These are phyloP conservation scores for Cercospora sp. DNA, from an alignment of 2,329 filamentous ascomycete species.

Conservation along the genomic window DNA sequence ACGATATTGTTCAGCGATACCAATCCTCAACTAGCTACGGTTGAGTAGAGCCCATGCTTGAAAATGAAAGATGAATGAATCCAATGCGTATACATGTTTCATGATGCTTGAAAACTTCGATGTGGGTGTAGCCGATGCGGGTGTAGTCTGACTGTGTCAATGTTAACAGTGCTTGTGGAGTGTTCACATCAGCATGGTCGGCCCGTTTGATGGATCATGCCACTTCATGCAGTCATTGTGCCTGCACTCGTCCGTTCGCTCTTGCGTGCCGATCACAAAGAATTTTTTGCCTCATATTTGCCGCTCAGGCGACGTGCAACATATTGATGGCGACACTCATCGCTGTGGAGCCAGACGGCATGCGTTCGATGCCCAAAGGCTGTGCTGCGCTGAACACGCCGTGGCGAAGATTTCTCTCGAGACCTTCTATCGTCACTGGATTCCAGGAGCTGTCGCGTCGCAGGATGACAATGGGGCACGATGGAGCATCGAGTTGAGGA, in stretches of 20 bases:
- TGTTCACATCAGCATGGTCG: neutral
- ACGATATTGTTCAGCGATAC: conserved; percentile 5
- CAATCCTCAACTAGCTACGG: conserved; percentile 14
- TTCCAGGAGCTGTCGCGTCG: neutral
- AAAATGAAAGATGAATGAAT: neutral
- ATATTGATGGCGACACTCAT: neutral
- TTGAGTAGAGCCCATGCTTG: conserved; percentile 3
- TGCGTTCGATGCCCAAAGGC: neutral
- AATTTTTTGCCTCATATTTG: neutral
- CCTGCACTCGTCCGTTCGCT: neutral
- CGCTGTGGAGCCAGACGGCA: neutral
- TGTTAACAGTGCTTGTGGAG: neutral
- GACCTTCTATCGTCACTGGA: neutral
- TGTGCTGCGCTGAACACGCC: neutral
- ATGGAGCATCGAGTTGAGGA: neutral
- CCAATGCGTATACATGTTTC: neutral
- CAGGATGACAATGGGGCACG: neutral
- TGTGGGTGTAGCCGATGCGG: too few species aligned
- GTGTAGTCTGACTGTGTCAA: neutral
- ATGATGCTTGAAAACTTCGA: neutral
- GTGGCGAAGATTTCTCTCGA: neutral
- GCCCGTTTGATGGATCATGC: neutral
- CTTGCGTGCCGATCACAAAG: neutral
- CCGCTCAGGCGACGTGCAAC: neutral
- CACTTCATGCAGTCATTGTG: neutral